These are phyloP conservation scores for Alternaria triticina DNA, from an alignment of 2,329 filamentous ascomycete species.

Conservation along the genomic window DNA sequence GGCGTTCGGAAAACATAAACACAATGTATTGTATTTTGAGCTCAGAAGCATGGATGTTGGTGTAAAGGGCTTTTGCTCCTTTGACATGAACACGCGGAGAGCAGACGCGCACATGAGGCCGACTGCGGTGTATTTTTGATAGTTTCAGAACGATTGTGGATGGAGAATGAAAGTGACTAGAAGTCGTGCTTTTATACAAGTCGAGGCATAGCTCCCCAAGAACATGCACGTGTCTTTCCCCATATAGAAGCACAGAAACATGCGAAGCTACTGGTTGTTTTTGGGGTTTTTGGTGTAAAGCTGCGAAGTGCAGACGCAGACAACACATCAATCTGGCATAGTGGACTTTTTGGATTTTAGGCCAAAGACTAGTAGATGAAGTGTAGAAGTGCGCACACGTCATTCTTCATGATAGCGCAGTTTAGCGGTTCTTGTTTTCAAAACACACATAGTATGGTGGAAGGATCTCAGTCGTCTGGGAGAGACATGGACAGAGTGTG, in stretches of 20 bases:
- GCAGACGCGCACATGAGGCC: not conserved
- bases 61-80: no score
- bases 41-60: not conserved
- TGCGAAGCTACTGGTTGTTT: no score
- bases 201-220: not conserved
- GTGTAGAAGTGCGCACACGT: not conserved
- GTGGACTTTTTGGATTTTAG: not conserved
- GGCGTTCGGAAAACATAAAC: not conserved
- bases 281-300: no score
- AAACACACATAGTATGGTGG: not conserved
- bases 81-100: not conserved
- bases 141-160: no score
- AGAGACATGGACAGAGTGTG: no score
- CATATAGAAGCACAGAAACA: no score
- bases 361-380: not conserved
- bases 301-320: not conserved
- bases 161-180: not conserved
- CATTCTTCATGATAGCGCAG: not conserved
- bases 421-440: no score
- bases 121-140: no score
- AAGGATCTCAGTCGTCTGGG: not conserved
- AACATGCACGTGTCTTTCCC: no score
- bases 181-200: not conserved
- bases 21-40: not conserved
- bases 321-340: not conserved